These are phyloP conservation scores for Pichia terricola DNA, from an alignment of 1,139 yeast genomes.

Conservation along the genomic window DNA sequence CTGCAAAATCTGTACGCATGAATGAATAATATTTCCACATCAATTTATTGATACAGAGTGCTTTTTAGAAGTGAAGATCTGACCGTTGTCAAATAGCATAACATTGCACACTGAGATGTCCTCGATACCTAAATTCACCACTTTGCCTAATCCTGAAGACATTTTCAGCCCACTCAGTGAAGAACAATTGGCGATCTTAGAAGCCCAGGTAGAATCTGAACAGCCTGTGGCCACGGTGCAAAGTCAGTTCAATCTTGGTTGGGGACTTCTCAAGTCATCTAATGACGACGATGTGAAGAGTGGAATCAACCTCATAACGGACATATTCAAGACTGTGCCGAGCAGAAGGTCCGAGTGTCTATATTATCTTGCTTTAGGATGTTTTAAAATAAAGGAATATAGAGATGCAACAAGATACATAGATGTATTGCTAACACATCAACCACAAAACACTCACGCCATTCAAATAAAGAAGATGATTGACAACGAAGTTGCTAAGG, in stretches of 20 bases:
- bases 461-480: conserved; percentile 52
- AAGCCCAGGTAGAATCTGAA: conserved; percentile 72
- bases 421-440: conserved; percentile 64
- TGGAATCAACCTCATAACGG: conserved; percentile 70
- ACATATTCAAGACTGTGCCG: conserved; percentile 69
- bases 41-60: no score
- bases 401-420: conserved; percentile 79
- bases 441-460: conserved; percentile 56
- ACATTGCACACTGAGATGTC: no score
- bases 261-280: conserved; percentile 83
- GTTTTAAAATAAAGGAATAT: conserved; percentile 82
- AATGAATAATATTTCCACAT: no score
- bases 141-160: conserved; percentile 22
- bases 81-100: no score
- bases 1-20: no score
- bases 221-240: conserved; percentile 73
- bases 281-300: conserved; percentile 50
- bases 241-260: conserved; percentile 85
- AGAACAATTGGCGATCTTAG: conserved; percentile 66
- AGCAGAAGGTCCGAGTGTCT: conserved; percentile 81
- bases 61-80: no score
- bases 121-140: conserved; percentile 11
- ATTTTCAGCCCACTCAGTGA: conserved; percentile 51
- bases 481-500: conserved; percentile 76
- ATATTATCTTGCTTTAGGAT: conserved; percentile 81